Percentiles rank a stretch among this genome's conserved stretches.
Evolutionary conservation across 441 rosid genomes (phyloP).

Genomic region (Aleurites moluccanus): DNA sequence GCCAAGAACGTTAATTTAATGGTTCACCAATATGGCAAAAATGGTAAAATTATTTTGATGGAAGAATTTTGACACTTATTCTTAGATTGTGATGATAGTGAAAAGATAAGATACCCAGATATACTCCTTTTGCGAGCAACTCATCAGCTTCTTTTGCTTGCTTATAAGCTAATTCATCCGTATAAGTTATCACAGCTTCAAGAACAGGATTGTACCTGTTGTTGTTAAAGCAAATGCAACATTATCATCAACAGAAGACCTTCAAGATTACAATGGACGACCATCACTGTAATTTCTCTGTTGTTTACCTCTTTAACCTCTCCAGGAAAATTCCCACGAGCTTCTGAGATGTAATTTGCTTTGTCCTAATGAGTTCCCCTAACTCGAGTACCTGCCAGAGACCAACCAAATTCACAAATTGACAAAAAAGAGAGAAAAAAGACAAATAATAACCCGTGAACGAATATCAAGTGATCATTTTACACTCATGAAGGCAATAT

Average conservation of each 20-base stretch:
- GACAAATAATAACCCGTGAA: background rate
- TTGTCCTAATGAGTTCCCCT: constrained; percentile 72
- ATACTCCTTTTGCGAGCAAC: constrained; percentile 71
- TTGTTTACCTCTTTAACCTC: constrained; percentile 62
- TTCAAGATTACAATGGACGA: constrained; percentile 6
- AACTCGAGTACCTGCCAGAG: constrained; percentile 69
- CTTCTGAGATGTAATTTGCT: constrained; percentile 66
- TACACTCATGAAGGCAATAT: constrained; percentile 82
- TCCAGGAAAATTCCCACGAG: constrained; percentile 58
- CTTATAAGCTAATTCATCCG: constrained; percentile 73
- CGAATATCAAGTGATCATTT: constrained; percentile 22
- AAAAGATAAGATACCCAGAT: constrained; percentile 50
- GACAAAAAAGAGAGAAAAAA: background rate
- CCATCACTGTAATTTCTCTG: background rate
- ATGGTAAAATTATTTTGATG: background rate
- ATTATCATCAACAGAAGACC: constrained; percentile 11
- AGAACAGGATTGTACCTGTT: constrained; percentile 71
- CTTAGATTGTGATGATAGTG: background rate
- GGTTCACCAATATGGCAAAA: background rate
- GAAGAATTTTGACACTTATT: background rate
- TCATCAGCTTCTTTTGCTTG: constrained; percentile 88
- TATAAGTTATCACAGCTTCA: constrained; percentile 70
- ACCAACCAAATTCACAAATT: constrained; percentile 13
- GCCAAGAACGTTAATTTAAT: background rate
- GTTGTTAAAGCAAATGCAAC: constrained; percentile 22